Evolutionary conservation across 164 flowering plant genomes (phyloP), one percentile per base, ranked within the genome.

Genomic region (Amborella trichopoda): DNA sequence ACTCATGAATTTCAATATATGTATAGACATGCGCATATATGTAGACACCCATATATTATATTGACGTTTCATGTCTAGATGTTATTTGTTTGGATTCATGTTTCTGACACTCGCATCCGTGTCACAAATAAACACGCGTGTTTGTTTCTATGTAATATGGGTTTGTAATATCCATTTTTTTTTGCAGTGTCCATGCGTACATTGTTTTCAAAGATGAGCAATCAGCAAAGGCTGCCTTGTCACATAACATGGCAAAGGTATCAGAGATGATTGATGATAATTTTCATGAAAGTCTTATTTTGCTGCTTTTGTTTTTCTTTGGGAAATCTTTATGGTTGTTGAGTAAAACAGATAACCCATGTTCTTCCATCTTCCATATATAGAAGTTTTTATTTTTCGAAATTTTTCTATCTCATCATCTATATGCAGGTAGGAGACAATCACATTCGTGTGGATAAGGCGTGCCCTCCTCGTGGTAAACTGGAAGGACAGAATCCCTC

Each of bases 391-490:
- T n/a, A n/a, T n/a, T n/a, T n/a, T n/a, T n/a, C n/a, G n/a, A n/a
- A n/a, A n/a, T n/a, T n/a, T n/a, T n/a, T n/a, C n/a, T n/a, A n/a
- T n/a, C n/a, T n/a, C n/a, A n/a, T n/a, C n/a, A n/a, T n/a, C n/a
- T n/a, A n/a, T 14, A 23, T 61, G 16, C 58, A 91, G 99, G 54
- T 91, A 55, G 94, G 66, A 52, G 95, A 87, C 44, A 88, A 87
- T 66, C 99, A 91, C 44, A 68, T 91, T 22, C 88, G 96, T 48
- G 95, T 91, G 48, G 99, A 91, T 49, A 69, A 80, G 56, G 99
- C 96, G 19, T 87, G 96, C 59, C 99, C 99, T 44, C 96, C 99
- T 39, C 85, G 91, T 18, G 87, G 87, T 65, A 91, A 82, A 58
- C 48, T 84, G 59, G 87, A 80, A 63, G 91, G 86, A 58, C 90